Percentiles rank a stretch among this genome's conserved stretches.
Evolutionary conservation across 129 eudicot species (phyloP).

Genomic region (Saposhnikovia divaricata): DNA sequence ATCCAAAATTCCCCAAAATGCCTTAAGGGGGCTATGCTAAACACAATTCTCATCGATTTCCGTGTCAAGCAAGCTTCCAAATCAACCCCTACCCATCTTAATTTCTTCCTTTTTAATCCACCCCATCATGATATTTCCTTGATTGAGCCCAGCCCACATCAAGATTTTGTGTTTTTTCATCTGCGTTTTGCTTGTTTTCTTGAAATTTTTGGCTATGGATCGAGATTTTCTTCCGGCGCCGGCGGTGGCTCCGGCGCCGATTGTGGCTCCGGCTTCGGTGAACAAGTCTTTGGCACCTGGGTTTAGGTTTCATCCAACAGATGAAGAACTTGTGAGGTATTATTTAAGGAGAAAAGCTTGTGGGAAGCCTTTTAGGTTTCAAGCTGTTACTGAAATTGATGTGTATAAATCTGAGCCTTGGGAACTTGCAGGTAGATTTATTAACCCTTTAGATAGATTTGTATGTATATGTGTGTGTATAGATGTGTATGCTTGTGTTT

Average conservation of each 20-base stretch:
- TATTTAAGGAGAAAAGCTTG: constrained; percentile 71
- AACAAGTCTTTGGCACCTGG: constrained; percentile 79
- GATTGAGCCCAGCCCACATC: not conserved
- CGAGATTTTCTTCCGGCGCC: constrained; percentile 42
- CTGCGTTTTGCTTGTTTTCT: not conserved
- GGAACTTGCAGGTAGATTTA: constrained; percentile 63
- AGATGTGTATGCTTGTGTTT: constrained; percentile 8
- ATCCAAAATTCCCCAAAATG: not conserved
- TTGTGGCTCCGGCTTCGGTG: constrained; percentile 31
- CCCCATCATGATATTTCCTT: not conserved
- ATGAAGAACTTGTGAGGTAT: constrained; percentile 73
- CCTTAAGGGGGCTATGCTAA: not conserved
- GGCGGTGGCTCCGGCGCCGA: constrained; percentile 14
- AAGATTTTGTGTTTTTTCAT: not conserved
- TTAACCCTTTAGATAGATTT: not conserved
- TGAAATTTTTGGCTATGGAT: constrained; percentile 25
- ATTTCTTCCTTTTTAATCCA: constrained; percentile 32
- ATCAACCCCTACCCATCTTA: constrained; percentile 6
- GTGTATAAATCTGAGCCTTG: constrained; percentile 92
- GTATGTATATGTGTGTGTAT: not conserved
- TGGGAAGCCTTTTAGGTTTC: constrained; percentile 59
- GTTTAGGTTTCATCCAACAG: constrained; percentile 88
- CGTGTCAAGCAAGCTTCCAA: constrained; percentile 82
- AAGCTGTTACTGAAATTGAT: constrained; percentile 69
- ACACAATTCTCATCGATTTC: constrained; percentile 43